phyloP scores from a whole-genome alignment of 2,329 filamentous ascomycete species.

The Colletotrichum noveboracense region DNA sequence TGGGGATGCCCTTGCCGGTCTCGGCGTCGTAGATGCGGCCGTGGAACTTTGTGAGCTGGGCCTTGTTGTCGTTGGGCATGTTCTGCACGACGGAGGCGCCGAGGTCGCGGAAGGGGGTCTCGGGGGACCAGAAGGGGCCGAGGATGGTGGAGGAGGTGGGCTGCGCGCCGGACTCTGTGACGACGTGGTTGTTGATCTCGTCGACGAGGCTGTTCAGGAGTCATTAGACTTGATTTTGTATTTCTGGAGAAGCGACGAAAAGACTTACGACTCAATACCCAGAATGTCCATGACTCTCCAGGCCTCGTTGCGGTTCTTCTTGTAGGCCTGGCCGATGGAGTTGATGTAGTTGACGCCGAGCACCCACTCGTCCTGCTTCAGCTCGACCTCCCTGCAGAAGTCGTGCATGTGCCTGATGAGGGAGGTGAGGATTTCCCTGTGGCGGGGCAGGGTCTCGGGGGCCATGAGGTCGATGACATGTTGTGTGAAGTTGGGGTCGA shows the following conservation, averaged over 20 bases:
- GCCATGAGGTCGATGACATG: slow-evolving; percentile 23
- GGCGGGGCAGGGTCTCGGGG: slow-evolving; percentile 20
- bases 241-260: too few relatives aligned
- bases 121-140: slow-evolving; percentile 24
- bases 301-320: slow-evolving; percentile 24
- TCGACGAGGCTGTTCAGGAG: slow-evolving; percentile 8
- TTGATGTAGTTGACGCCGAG: slow-evolving; percentile 23
- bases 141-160: slow-evolving; percentile 21
- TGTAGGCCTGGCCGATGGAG: slow-evolving; percentile 22
- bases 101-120: slow-evolving; percentile 22
- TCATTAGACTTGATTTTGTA: not conserved
- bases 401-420: slow-evolving; percentile 20
- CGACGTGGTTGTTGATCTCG: slow-evolving; percentile 22
- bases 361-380: slow-evolving; percentile 21
- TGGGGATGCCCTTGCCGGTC: slow-evolving; percentile 30
- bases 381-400: slow-evolving; percentile 20
- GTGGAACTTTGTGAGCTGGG: slow-evolving; percentile 20
- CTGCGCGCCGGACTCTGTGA: slow-evolving; percentile 8
- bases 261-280: slow-evolving; percentile 15
- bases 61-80: slow-evolving; percentile 15
- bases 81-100: slow-evolving; percentile 20
- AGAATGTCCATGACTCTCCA: slow-evolving; percentile 22
- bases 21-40: slow-evolving; percentile 24
- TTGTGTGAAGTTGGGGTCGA: slow-evolving; percentile 23
- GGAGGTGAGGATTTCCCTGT: slow-evolving; percentile 17